Evolutionary conservation across 2,329 filamentous ascomycete species (phyloP), one percentile per base, ranked within the genome.

Genomic region (Truncatella angustata): DNA sequence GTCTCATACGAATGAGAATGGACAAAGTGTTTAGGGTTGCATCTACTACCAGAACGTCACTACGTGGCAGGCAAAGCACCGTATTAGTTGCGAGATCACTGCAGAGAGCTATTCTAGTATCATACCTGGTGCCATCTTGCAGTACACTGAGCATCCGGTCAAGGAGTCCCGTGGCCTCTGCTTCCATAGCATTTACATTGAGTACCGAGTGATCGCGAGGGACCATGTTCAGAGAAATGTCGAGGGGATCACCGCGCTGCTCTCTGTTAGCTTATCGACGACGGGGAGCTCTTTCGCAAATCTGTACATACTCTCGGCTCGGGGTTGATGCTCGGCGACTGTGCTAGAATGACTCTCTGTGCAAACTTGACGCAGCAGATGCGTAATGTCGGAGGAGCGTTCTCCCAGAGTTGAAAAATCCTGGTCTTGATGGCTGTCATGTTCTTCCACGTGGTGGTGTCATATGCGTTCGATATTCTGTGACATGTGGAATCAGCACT

Each of bases 311-410:
- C 90, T 75, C 90, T 85, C 60, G 89, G 88, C 66, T 97, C 93
- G 51, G 84, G 78, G 60, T 90, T 88, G 53, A 87, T 74, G 43
- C 90, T 90, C n/a, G 87, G 85, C 10, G 91, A 97, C 71, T 99
- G 93, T 16, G 91, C 90, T 59, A 97, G 82, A 40, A 99, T 88
- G 40, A 97, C 90, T 57, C 90, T 86, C 73, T 99, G 93, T 34
- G 91, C 87, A 70, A 99, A 99, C 71, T 99, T 99, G 79, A 97
- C 87, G 74, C 94, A 97, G 77, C 91, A 96, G 68, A 97, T 87
- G 62, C 87, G 87, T 57, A 97, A 83, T 3, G 90, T 87, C 11
- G 87, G 80, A 12, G 83, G 75, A 16, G 90, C 86, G 39, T 78
- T 81, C 61, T 97, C 93, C 93, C 95, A 97, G 64, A 94, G 85